Base-by-base conservation (phyloP, 768 basidiomycete genomes). In the Porphyrellus cyaneotinctus region DNA sequence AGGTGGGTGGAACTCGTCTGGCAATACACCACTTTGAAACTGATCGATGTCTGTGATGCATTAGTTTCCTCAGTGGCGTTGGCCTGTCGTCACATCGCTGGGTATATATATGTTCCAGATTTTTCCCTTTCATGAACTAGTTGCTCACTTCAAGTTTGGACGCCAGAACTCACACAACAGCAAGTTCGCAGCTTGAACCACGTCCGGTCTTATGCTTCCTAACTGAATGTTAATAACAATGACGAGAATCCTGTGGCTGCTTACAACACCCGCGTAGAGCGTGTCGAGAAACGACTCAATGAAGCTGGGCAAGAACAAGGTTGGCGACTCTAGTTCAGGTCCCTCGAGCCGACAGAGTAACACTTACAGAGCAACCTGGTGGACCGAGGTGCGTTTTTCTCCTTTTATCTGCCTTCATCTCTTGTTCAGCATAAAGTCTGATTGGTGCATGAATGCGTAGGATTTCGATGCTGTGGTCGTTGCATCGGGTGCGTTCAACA, bases 231-330 rank as follows among this genome's bases (percentile, higher is more conserved):
- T 11, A 58, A 57, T 18, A 57, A 56, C 36, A 57, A 79, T 48
- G 78, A 78, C 48, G 62, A 64, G 9, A 77, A 71, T 47, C 65
- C 68, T 0, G 60, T 69, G 28, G 51, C 71, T 2, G 70, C 71
- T 3, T 79, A 75, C 62, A 76, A 76, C 60, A 80, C 78, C 0
- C 74, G 78, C 11, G 15, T 81, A 8, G 78, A 80, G 49, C 63
- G 61, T 13, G 64, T 75, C 28, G 71, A 77, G 52, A 80, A 79
- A 51, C 58, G 66, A 0, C 46, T 61, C n/a, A 60, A 70, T 50
- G 6, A 53, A 28, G 32, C 28, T 4, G 42, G 42, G 2, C 26
- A 28, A 30, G 3, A 51, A 36, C 56, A 45, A 14, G 57, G 57
- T 9, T 58, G 56, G 57, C 35, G 56, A 32, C 56, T 58, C 18